These are phyloP conservation scores for Achaetomium macrosporum DNA, from an alignment of 2,329 filamentous ascomycete genomes.

Conservation along the genomic window DNA sequence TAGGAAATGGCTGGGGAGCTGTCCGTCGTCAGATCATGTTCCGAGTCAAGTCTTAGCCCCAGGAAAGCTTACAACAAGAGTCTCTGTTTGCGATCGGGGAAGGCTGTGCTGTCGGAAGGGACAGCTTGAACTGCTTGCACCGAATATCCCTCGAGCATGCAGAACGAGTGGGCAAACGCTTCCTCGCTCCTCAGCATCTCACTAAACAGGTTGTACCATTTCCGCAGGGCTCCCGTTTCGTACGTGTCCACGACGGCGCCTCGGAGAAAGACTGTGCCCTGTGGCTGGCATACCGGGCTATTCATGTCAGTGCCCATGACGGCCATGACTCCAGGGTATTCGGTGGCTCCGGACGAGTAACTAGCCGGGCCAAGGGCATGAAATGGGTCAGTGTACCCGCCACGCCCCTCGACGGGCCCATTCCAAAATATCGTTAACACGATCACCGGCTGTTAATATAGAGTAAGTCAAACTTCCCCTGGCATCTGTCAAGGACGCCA, in stretches of 20 bases:
- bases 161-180: constrained; percentile 33
- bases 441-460: no score
- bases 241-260: constrained; percentile 40
- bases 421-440: constrained; percentile 6
- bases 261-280: constrained; percentile 34
- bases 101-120: constrained; percentile 35
- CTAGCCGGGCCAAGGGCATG: constrained; percentile 35
- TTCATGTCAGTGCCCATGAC: constrained; percentile 38
- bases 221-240: constrained; percentile 28
- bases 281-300: constrained; percentile 38
- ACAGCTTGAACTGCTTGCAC: constrained; percentile 38
- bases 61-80: constrained; percentile 33
- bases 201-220: constrained; percentile 32
- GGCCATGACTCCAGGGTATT: constrained; percentile 39
- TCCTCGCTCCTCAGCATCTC: constrained; percentile 24
- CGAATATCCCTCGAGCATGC: constrained; percentile 54
- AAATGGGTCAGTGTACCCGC: constrained; percentile 38
- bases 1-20: constrained; percentile 2
- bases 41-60: no score
- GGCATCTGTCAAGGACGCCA: no score
- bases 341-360: constrained; percentile 31
- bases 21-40: neutral
- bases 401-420: constrained; percentile 29
- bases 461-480: no score
- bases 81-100: constrained; percentile 40